Evolutionary conservation across 805 yeast genomes (phyloP), one percentile per base, ranked within the genome.

Genomic region (Phaffomyces thermotolerans): DNA sequence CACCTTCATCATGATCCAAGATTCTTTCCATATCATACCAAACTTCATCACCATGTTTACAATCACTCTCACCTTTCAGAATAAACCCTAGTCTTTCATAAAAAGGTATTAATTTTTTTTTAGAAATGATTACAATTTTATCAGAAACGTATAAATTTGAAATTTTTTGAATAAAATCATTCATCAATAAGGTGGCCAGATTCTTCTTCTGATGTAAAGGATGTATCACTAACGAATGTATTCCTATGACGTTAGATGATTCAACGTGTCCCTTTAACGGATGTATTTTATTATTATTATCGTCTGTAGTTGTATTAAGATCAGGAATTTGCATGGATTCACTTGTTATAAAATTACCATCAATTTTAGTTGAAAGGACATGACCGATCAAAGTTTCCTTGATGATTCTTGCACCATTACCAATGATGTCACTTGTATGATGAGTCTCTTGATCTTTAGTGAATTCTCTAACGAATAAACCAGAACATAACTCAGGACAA

Each of bases 401-500:
- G 53, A 73, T 78, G 67, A 72, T 36, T 3, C 56, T 43, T 17
- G 46, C 49, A 7, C 53, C 53, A 42, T 59, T 61, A 6, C 63
- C 63, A 13, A 51, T 39, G 32, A 48, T 56, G 7, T 49, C 29
- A 27, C 12, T 8, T 8, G 13, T 45, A 27, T 63, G 67, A 13
- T 56, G 56, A 8, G 59, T n/a, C 54, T 59, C 10, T 40, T 43
- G 13, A 58, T 65, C 33, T 39, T 51, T 53, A 52, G 27, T 50
- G 63, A 83, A 84, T 44, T 78, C 78, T 58, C 96, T 72, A 41
- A 88, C 71, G 57, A 91, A 93, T 44, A 93, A 71, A 3, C 98
- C 98, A 6, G 90, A 78, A 51, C 93, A 79, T 45, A 91, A 74
- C 62, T 91, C 99, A 9, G 98, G 98, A 60, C 97, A 90, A 4